phyloP scores from a whole-genome alignment of 164 flowering plant species.

The Magnolia kwangsiensis region DNA sequence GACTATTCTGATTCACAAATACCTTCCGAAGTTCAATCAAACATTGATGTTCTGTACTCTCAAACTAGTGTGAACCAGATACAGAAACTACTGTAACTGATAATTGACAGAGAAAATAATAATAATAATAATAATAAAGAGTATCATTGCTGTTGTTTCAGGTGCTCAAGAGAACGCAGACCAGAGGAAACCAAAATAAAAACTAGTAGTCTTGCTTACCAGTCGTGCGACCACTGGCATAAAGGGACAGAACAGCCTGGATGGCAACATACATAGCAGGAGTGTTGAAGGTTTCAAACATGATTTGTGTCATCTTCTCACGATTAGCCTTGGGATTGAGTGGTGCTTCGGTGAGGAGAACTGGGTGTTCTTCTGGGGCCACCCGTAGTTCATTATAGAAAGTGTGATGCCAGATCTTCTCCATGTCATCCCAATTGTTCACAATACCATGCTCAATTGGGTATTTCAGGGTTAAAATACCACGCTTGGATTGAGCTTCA shows the following conservation, averaged over 20 bases:
- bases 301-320: conserved; percentile 76
- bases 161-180: background rate
- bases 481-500: conserved; percentile 78
- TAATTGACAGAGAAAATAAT: too few relatives aligned
- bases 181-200: background rate
- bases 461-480: conserved; percentile 70
- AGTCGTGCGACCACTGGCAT: conserved; percentile 77
- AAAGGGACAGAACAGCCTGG: conserved; percentile 74
- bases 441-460: conserved; percentile 83
- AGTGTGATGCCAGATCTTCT: conserved; percentile 82
- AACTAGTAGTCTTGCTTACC: conserved; percentile 30
- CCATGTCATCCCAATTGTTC: conserved; percentile 85
- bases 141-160: background rate
- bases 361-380: conserved; percentile 78
- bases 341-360: conserved; percentile 74
- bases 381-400: conserved; percentile 82
- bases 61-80: too few relatives aligned
- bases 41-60: too few relatives aligned
- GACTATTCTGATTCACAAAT: too few relatives aligned
- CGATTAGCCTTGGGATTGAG: conserved; percentile 76
- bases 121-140: too few relatives aligned
- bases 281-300: conserved; percentile 74
- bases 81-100: too few relatives aligned
- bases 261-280: conserved; percentile 85
- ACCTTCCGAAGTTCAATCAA: too few relatives aligned